Evolutionary conservation across 306 rosid genomes (phyloP).

Genomic region (Morella rubra): DNA sequence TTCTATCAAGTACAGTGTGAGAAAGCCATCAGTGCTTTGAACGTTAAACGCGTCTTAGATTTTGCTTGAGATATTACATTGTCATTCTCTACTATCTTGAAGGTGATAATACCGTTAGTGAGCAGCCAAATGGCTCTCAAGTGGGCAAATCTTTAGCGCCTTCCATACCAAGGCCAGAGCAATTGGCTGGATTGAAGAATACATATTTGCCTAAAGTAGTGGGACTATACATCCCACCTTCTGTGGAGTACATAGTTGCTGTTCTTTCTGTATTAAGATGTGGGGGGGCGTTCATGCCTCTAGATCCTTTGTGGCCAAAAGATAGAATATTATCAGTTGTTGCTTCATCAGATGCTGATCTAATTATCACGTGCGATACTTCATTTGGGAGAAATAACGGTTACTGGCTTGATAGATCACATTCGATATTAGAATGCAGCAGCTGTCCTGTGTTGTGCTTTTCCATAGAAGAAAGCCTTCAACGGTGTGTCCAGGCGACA

Average conservation of each 20-base stretch:
- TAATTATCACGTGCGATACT: conserved; percentile 51
- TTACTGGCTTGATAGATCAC: conserved; percentile 39
- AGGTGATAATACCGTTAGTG: conserved; percentile 24
- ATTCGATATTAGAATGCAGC: conserved; percentile 46
- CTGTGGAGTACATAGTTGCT: conserved; percentile 67
- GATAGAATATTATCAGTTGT: conserved; percentile 52
- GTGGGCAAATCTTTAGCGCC: conserved; percentile 23
- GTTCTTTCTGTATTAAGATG: conserved; percentile 72
- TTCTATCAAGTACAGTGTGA: background rate
- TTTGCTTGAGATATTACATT: conserved; percentile 18
- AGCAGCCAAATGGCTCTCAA: conserved; percentile 21
- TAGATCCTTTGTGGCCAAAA: conserved; percentile 83
- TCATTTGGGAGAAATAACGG: conserved; percentile 42
- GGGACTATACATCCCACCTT: conserved; percentile 77
- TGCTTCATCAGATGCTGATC: conserved; percentile 53
- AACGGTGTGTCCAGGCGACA: conserved; percentile 18
- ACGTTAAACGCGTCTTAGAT: background rate
- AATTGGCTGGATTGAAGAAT: conserved; percentile 22
- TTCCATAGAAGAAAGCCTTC: conserved; percentile 47
- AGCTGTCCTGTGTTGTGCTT: conserved; percentile 45
- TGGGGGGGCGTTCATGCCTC: conserved; percentile 82
- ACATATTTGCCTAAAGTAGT: conserved; percentile 56
- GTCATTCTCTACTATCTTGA: conserved; percentile 17
- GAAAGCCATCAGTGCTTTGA: background rate
- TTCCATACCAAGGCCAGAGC: conserved; percentile 18